Conservation (phyloP, 257 asterid species). For the Gynochthodes officinalis region DNA sequence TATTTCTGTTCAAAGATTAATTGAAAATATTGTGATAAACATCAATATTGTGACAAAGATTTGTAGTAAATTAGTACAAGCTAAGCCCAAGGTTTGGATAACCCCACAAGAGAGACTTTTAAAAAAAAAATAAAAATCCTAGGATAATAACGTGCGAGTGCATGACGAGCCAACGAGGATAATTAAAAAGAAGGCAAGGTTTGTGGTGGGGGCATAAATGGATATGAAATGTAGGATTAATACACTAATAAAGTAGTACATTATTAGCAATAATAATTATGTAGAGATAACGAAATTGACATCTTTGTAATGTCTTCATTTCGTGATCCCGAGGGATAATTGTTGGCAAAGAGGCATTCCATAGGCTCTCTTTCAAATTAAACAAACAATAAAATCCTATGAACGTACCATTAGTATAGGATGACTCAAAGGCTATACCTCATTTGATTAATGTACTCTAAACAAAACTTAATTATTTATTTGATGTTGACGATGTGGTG, state of each 20-base stretch:
- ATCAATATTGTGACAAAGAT: neutral
- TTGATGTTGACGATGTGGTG: no score
- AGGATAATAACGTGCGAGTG: neutral
- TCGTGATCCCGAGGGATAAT: constrained; percentile 1
- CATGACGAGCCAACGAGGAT: neutral
- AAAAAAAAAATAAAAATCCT: no score
- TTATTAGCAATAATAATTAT: constrained; percentile 5
- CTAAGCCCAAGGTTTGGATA: neutral
- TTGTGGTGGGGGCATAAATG: constrained; percentile 17
- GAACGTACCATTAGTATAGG: no score
- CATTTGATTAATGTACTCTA: no score
- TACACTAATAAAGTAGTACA: constrained; percentile 3
- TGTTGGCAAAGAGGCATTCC: constrained; percentile 14
- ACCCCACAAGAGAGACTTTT: neutral
- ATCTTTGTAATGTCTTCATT: constrained; percentile 7
- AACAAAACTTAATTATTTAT: no score
- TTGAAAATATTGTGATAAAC: no score
- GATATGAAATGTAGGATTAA: constrained; percentile 2
- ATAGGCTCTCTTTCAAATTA: constrained; percentile 8
- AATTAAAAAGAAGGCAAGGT: neutral
- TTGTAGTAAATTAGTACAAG: neutral
- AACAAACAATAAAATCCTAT: no score
- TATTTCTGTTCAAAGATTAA: no score
- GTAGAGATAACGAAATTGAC: constrained; percentile 24
- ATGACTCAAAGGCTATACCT: no score